Evolutionary conservation across 768 basidiomycete species (phyloP).

Genomic region (Asterophora lycoperdoides): DNA sequence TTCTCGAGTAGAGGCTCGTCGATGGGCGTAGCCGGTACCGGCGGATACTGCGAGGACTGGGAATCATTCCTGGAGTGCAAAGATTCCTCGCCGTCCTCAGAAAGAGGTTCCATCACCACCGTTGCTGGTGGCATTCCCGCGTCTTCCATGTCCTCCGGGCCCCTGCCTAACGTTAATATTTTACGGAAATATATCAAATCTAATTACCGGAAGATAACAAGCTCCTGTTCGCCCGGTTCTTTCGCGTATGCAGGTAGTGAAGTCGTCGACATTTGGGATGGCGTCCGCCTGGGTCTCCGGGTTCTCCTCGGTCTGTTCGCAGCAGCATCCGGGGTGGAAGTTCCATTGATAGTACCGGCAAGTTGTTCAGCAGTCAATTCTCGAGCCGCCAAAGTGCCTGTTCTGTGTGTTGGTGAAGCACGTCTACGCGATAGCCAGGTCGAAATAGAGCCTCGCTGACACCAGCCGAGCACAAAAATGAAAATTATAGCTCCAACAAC

Average conservation of each 20-base stretch:
- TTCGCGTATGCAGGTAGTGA: constrained; percentile 79
- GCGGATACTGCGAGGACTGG: constrained; percentile 30
- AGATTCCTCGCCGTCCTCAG: constrained; percentile 34
- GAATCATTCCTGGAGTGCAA: constrained; percentile 28
- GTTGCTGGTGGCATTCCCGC: constrained; percentile 38
- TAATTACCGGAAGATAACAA: constrained; percentile 58
- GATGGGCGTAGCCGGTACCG: constrained; percentile 36
- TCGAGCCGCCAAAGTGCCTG: constrained; percentile 12
- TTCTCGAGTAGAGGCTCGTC: constrained; percentile 40
- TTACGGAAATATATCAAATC: constrained; percentile 7
- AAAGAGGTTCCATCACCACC: constrained; percentile 31
- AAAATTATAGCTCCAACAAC: constrained; percentile 6
- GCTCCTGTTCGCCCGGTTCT: constrained; percentile 78
- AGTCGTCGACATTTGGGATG: constrained; percentile 76
- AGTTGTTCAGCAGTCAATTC: constrained; percentile 58
- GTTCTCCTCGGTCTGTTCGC: constrained; percentile 29
- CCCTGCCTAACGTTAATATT: constrained; percentile 29
- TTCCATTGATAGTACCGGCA: constrained; percentile 40
- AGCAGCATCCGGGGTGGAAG: constrained; percentile 20
- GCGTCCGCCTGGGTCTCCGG: constrained; percentile 52
- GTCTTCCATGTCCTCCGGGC: constrained; percentile 52
- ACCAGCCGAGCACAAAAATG: background rate
- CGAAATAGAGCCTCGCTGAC: constrained; percentile 1
- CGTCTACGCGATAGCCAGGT: constrained; percentile 1
- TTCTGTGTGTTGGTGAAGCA: background rate